Evolutionary conservation across 2,329 filamentous ascomycete species (phyloP).

Genomic region (Thielaviopsis euricoi): DNA sequence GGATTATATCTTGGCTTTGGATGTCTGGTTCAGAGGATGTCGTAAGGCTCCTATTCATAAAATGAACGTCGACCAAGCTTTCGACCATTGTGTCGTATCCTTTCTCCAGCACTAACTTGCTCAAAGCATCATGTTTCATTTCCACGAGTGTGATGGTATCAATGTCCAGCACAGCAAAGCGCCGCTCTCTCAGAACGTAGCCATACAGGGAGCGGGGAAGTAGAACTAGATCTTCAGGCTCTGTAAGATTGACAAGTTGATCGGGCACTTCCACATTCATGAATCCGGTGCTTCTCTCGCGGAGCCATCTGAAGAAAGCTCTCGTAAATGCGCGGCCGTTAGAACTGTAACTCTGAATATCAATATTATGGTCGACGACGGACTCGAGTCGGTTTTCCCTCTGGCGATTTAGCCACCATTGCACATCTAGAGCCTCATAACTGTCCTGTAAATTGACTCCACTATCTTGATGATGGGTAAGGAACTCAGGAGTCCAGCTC

Average conservation of each 20-base stretch:
- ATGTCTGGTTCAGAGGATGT: slow-evolving; percentile 12
- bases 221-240: slow-evolving; percentile 18
- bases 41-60: slow-evolving; percentile 24
- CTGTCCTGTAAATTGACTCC: background rate
- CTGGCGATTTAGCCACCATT: slow-evolving; percentile 21
- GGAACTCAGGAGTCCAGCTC: slow-evolving; percentile 17
- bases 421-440: slow-evolving; percentile 21
- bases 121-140: slow-evolving; percentile 22
- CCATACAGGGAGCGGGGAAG: slow-evolving; percentile 26
- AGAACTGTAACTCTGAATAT: too few species aligned
- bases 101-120: slow-evolving; percentile 23
- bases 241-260: background rate
- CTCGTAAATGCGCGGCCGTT: too few species aligned
- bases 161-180: slow-evolving; percentile 23
- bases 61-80: slow-evolving; percentile 24
- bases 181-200: slow-evolving; percentile 24
- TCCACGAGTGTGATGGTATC: slow-evolving; percentile 21
- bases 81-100: slow-evolving; percentile 26
- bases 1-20: slow-evolving; percentile 17
- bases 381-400: slow-evolving; percentile 19
- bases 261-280: background rate
- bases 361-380: slow-evolving; percentile 19
- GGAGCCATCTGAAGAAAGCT: too few species aligned
- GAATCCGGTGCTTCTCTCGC: background rate
- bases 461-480: slow-evolving; percentile 1